phyloP scores from a whole-genome alignment of 208 protist species.

The Vickermania spadyakhi region DNA sequence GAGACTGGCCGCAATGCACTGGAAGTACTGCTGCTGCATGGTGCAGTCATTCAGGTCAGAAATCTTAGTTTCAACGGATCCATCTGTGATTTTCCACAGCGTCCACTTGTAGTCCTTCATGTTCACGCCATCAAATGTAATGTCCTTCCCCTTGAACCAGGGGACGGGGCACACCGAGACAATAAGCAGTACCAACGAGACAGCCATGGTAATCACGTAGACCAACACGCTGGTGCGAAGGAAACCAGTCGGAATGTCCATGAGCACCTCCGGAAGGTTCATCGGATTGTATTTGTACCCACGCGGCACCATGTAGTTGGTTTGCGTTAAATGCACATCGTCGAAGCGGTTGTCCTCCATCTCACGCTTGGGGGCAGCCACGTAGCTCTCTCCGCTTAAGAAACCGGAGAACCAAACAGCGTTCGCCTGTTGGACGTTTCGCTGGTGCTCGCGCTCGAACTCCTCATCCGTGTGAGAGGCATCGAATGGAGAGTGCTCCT shows the following conservation, averaged over 20 bases:
- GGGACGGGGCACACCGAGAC: conserved; percentile 28
- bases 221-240: conserved; percentile 22
- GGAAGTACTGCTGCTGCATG: conserved; percentile 55
- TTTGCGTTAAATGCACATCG: conserved; percentile 18
- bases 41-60: conserved; percentile 19
- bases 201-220: conserved; percentile 20
- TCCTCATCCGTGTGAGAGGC: conserved; percentile 16
- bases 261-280: conserved; percentile 28
- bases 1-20: conserved; percentile 30
- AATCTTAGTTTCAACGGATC: conserved; percentile 8
- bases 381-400: conserved; percentile 33
- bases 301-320: conserved; percentile 37
- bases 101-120: conserved; percentile 29
- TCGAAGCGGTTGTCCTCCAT: conserved; percentile 26
- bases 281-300: conserved; percentile 43
- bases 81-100: conserved; percentile 27
- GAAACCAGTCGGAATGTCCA: conserved; percentile 14
- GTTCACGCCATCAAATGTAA: conserved; percentile 17
- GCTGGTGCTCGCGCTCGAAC: conserved; percentile 10
- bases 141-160: conserved; percentile 42
- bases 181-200: conserved; percentile 36
- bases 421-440: conserved; percentile 14
- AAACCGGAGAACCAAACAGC: conserved; percentile 43
- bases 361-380: conserved; percentile 32
- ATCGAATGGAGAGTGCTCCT: conserved; percentile 3